phyloP scores from a whole-genome alignment of 495 filamentous ascomycete genomes.

The Xylaria castorea region DNA sequence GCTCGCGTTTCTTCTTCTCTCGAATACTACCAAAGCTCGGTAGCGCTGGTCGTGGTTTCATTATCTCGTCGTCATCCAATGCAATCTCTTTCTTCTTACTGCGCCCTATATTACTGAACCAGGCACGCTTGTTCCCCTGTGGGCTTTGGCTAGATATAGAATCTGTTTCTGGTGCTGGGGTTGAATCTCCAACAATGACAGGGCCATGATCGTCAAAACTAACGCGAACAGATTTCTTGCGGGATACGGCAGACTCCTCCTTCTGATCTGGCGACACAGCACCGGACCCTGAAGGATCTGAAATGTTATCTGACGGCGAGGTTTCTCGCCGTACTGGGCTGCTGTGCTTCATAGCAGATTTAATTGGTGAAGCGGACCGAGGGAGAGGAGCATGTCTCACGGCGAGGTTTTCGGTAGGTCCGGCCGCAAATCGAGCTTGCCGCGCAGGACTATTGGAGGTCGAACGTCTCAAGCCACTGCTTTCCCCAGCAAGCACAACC shows the following conservation, averaged over 20 bases:
- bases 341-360: conserved; percentile 80
- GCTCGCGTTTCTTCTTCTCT: conserved; percentile 51
- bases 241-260: conserved; percentile 63
- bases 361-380: conserved; percentile 81
- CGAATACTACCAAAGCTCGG: conserved; percentile 87
- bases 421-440: conserved; percentile 74
- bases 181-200: conserved; percentile 65
- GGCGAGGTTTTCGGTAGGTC: conserved; percentile 53
- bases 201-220: conserved; percentile 79
- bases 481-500: conserved; percentile 30
- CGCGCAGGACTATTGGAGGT: conserved; percentile 54
- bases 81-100: conserved; percentile 52
- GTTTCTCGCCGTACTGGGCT: conserved; percentile 58
- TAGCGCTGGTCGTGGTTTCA: conserved; percentile 77
- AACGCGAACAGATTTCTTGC: conserved; percentile 76
- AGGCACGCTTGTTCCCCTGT: conserved; percentile 56
- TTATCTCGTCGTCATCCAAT: conserved; percentile 68
- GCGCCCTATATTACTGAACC: conserved; percentile 62
- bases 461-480: conserved; percentile 32
- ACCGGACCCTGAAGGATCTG: conserved; percentile 45
- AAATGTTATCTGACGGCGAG: conserved; percentile 51
- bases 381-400: conserved; percentile 79
- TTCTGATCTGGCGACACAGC: conserved; percentile 33
- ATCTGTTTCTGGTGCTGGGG: conserved; percentile 58
- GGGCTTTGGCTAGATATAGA: conserved; percentile 58